Evolutionary conservation across 495 filamentous ascomycete species (phyloP).

Genomic region (Lichina pygmaea): DNA sequence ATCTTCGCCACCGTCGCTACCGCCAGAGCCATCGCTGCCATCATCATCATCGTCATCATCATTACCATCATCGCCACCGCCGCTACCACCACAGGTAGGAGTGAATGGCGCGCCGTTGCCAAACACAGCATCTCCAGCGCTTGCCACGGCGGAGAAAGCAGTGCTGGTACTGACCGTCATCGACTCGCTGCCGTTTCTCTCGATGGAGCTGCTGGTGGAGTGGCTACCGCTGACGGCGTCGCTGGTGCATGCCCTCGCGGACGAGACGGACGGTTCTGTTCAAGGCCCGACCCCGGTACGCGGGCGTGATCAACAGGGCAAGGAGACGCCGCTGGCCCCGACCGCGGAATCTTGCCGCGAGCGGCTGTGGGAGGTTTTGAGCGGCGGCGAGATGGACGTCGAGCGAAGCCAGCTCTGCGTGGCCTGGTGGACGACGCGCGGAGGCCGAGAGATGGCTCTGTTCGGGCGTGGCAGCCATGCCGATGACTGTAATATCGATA

Average conservation of each 20-base stretch:
- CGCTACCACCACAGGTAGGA: no score
- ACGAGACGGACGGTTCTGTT: neutral
- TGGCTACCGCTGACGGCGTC: conserved; percentile 50
- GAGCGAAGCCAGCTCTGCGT: conserved; percentile 57
- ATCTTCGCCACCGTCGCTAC: no score
- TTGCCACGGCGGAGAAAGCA: conserved; percentile 23
- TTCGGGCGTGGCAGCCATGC: conserved; percentile 18
- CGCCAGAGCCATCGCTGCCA: no score
- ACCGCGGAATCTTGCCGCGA: conserved; percentile 17
- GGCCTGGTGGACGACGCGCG: conserved; percentile 60
- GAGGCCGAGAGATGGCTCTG: conserved; percentile 37
- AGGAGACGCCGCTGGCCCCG: no score
- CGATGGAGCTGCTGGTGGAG: conserved; percentile 40
- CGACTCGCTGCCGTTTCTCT: conserved; percentile 54
- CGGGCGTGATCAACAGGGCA: no score
- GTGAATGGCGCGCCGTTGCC: no score
- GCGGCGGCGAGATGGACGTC: conserved; percentile 76
- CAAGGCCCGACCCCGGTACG: no score
- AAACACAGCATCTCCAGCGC: neutral
- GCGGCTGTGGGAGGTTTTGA: conserved; percentile 63
- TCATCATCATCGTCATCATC: no score
- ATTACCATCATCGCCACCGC: no score
- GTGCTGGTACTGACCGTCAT: conserved; percentile 54
- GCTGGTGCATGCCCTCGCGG: conserved; percentile 21
- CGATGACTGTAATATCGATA: neutral